phyloP scores from a whole-genome alignment of 345 rosid species.

The Corymbia maculata region DNA sequence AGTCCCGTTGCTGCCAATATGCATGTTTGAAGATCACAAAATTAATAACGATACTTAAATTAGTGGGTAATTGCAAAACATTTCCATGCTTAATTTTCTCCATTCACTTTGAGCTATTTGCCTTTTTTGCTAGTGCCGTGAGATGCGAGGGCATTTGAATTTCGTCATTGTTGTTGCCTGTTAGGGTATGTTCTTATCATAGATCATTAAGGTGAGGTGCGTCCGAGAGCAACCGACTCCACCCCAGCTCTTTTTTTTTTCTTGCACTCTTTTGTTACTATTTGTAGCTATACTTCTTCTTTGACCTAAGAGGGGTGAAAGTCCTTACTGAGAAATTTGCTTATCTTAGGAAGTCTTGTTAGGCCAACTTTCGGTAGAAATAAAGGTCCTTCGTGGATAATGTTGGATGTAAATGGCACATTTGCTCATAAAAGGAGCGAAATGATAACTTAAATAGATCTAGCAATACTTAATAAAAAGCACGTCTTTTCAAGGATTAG shows the following conservation, averaged over 20 bases:
- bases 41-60: not conserved
- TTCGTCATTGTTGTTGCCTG: not conserved
- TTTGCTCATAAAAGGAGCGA: not conserved
- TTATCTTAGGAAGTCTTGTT: not conserved
- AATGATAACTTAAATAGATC: not conserved
- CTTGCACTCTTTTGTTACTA: not conserved
- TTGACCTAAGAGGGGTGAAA: not conserved
- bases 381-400: not conserved
- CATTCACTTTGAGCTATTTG: not conserved
- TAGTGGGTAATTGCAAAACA: not conserved
- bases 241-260: too few species aligned
- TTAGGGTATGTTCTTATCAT: not conserved
- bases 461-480: not conserved
- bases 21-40: not conserved
- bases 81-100: not conserved
- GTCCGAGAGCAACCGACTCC: not conserved
- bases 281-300: not conserved
- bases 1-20: not conserved
- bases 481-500: fast-evolving
- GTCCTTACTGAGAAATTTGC: not conserved
- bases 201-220: not conserved
- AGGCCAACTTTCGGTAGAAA: not conserved
- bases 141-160: not conserved
- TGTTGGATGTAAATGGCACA: not conserved
- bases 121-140: not conserved